phyloP scores from a whole-genome alignment of 768 basidiomycete genomes.

The Mycena vitilis region DNA sequence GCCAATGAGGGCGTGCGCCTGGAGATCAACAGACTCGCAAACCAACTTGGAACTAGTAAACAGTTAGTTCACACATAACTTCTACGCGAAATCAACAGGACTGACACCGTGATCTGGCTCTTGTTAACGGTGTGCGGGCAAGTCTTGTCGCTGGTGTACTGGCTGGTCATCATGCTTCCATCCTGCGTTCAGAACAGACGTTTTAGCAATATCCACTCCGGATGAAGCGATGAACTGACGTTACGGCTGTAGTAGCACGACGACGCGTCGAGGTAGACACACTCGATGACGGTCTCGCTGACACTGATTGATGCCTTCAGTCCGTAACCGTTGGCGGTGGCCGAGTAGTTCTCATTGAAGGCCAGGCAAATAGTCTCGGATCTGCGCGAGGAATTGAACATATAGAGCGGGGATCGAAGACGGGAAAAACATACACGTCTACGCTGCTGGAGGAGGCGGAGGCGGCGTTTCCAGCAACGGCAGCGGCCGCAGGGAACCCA shows the following conservation, averaged over 20 bases:
- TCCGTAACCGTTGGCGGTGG: conserved; percentile 3
- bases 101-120: neutral
- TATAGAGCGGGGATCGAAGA: too few relatives aligned
- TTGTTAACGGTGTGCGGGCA: neutral
- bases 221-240: neutral
- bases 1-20: neutral
- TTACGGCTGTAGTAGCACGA: conserved; percentile 1
- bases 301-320: conserved; percentile 1
- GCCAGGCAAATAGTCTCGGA: neutral
- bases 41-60: neutral
- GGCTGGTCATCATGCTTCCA: neutral
- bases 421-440: too few relatives aligned
- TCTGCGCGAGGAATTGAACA: too few relatives aligned
- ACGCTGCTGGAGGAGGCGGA: too few relatives aligned
- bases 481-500: too few relatives aligned
- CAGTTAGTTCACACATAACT: too few relatives aligned
- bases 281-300: conserved; percentile 8
- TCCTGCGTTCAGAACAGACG: neutral
- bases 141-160: neutral
- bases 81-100: too few relatives aligned
- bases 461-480: too few relatives aligned
- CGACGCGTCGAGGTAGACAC: neutral
- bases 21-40: neutral
- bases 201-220: neutral
- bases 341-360: conserved; percentile 10